Conservation (phyloP, 305 asterid genomes). For the Fraxinus greggii region DNA sequence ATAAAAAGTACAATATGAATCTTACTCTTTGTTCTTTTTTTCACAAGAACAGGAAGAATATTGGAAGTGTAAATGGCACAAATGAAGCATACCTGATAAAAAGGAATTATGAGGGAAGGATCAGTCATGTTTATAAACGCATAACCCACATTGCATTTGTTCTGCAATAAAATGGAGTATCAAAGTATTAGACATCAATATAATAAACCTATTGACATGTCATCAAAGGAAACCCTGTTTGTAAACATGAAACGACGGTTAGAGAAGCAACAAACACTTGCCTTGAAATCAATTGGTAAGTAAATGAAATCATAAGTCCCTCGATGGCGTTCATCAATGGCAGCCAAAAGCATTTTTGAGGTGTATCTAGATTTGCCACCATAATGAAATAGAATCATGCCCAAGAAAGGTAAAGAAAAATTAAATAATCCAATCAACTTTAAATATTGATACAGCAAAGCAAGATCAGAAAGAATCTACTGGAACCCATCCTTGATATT, state of each 20-base stretch:
- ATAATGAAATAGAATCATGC: constrained; percentile 25
- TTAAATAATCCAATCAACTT: constrained; percentile 5
- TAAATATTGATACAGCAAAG: not conserved
- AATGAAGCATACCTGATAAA: constrained; percentile 61
- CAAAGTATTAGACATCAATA: constrained; percentile 22
- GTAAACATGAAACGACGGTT: not conserved
- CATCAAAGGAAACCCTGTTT: not conserved
- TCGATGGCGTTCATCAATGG: constrained; percentile 91
- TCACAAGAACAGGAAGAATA: not conserved
- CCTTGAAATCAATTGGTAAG: constrained; percentile 97
- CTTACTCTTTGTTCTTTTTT: not conserved
- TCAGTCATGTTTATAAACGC: constrained; percentile 98
- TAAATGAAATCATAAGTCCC: constrained; percentile 96
- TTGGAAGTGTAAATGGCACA: not conserved
- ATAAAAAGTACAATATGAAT: constrained; percentile 23
- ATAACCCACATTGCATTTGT: constrained; percentile 97
- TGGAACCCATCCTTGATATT: not conserved
- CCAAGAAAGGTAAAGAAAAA: constrained; percentile 2
- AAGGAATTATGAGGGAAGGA: constrained; percentile 77
- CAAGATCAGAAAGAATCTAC: constrained; percentile 7
- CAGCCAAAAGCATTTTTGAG: constrained; percentile 97
- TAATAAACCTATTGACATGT: not conserved
- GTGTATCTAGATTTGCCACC: constrained; percentile 64
- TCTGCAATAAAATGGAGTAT: constrained; percentile 55
- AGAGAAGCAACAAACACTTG: constrained; percentile 32